Base-by-base conservation (phyloP, 2,329 filamentous ascomycete species). In the Cyphellophora europaea region DNA sequence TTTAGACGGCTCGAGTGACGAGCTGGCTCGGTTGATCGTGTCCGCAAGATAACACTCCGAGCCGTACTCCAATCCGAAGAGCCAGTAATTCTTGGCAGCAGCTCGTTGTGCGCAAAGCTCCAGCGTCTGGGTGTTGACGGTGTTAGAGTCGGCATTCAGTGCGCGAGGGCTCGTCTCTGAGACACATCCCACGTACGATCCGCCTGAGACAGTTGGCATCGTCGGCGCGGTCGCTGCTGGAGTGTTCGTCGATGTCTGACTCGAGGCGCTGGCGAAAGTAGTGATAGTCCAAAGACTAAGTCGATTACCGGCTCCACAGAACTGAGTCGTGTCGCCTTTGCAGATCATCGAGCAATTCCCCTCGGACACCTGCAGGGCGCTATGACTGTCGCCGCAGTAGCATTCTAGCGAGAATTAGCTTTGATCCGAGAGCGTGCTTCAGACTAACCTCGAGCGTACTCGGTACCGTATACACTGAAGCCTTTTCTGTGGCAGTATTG, bases 381-480 rank as follows among this genome's bases (percentile, higher is more conserved):
- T 47, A 48, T 28, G 42, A 32, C 11, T 47, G 38, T 54, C 53
- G 13, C 53, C 55, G 39, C 56, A 59, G 35, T 44, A 51, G 45
- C 57, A 61, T 44, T 61, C 56, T 51, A 15, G 8, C 8, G 21
- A n/a, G 21, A 8, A n/a, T 25, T 66, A 54, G 21, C n/a, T 25
- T 8, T 8, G 8, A n/a, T 8, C n/a, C 8, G 21, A 27, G 11
- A 11, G 31, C 11, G 8, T 28, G 19, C n/a, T 12, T 11, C 27
- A 10, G 12, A 30, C 39, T 32, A 39, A 44, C 42, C 42, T 30
- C 51, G 38, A 19, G 51, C 49, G 42, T 59, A 64, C 37, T 65
- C 62, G 8, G 59, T 52, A 23, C 61, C 62, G 27, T 57, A 59
- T 38, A 55, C 56, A 2, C 42, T 47, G 23, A 53, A 57, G 3